These are phyloP conservation scores for Starmerella ratchasimensis DNA, from an alignment of 805 yeast species.

Conservation along the genomic window DNA sequence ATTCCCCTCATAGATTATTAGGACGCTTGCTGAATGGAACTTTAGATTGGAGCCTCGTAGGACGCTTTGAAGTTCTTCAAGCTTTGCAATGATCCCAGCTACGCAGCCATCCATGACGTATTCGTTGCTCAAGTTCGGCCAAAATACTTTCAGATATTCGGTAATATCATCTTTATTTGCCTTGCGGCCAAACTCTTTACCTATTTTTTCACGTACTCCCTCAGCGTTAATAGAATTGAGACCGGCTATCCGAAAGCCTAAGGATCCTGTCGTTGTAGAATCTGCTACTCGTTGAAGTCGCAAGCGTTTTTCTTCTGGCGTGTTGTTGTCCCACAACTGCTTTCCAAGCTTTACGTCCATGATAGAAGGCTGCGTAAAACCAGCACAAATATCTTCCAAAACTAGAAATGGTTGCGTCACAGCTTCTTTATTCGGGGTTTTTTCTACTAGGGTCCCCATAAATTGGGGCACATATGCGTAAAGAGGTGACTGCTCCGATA, in stretches of 20 bases:
- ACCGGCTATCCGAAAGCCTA: constrained; percentile 74
- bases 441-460: constrained; percentile 41
- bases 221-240: constrained; percentile 43
- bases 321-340: constrained; percentile 44
- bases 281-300: constrained; percentile 52
- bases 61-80: constrained; percentile 54
- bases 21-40: constrained; percentile 28
- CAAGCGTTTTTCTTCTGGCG: constrained; percentile 43
- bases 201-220: constrained; percentile 37
- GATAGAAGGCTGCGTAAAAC: constrained; percentile 52
- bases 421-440: not conserved
- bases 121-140: constrained; percentile 17
- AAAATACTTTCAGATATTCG: constrained; percentile 38
- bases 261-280: constrained; percentile 66
- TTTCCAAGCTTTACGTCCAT: constrained; percentile 77
- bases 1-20: constrained; percentile 66
- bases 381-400: constrained; percentile 52
- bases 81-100: constrained; percentile 38
- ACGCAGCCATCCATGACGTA: constrained; percentile 26
- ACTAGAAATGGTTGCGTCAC: constrained; percentile 34
- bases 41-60: constrained; percentile 33
- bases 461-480: constrained; percentile 38
- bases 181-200: constrained; percentile 60
- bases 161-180: constrained; percentile 32
- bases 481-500: constrained; percentile 16